Conservation (phyloP, 2,329 filamentous ascomycete genomes). For the Aciculosporium take region DNA sequence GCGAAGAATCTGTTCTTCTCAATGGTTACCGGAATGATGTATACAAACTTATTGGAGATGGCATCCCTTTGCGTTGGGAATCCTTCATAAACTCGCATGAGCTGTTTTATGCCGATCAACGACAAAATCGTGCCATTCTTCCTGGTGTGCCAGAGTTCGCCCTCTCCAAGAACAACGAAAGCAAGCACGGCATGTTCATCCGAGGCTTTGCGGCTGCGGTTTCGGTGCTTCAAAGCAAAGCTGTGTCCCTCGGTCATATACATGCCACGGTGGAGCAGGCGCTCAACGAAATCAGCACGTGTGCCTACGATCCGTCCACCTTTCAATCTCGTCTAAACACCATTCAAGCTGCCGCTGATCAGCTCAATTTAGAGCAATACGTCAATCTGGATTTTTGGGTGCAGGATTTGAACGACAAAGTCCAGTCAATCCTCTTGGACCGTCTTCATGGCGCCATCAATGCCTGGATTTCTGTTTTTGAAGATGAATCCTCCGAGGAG, state of each 20-base stretch:
- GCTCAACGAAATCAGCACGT: slow-evolving; percentile 68
- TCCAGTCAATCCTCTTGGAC: slow-evolving; percentile 65
- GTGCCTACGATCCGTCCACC: slow-evolving; percentile 64
- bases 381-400: slow-evolving; percentile 90
- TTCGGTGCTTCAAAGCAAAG: slow-evolving; percentile 78
- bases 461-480: slow-evolving; percentile 78
- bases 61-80: slow-evolving; percentile 86
- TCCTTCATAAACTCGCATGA: slow-evolving; percentile 97
- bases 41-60: slow-evolving; percentile 68
- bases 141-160: slow-evolving; percentile 26
- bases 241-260: slow-evolving; percentile 61
- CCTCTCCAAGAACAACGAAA: slow-evolving; percentile 50
- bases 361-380: slow-evolving; percentile 91
- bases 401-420: slow-evolving; percentile 67
- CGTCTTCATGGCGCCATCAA: slow-evolving; percentile 74
- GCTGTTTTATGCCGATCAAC: slow-evolving; percentile 47
- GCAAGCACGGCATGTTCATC: slow-evolving; percentile 92
- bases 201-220: slow-evolving; percentile 82
- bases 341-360: slow-evolving; percentile 87
- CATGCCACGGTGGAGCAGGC: slow-evolving; percentile 72
- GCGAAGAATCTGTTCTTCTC: slow-evolving; percentile 72
- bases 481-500: slow-evolving; percentile 42
- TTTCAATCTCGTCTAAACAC: slow-evolving; percentile 71
- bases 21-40: slow-evolving; percentile 88
- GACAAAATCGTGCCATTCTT: slow-evolving; percentile 30